Evolutionary conservation across 352 stramenopile genomes (phyloP), one percentile per base, ranked within the genome.

Genomic region (Phytophthora foliorum): DNA sequence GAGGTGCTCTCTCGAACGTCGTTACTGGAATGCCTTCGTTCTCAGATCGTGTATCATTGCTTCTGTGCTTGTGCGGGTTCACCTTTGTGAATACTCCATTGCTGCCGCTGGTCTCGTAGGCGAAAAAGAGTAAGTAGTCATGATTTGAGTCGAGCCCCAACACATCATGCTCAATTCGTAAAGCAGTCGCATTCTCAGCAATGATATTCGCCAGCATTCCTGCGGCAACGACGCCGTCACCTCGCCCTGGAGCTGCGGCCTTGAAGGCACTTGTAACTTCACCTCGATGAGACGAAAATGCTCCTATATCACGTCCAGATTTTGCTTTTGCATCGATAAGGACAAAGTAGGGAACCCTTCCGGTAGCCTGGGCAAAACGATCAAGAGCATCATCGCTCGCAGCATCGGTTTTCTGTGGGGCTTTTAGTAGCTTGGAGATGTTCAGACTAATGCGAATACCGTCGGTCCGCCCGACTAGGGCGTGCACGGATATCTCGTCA

Each of bases 61-160:
- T 61, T 41, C 65, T 67, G 54, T 80, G 58, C 39, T 81, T 86
- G 71, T 90, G 82, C 21, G 84, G 77, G 29, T 94, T 95, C 2
- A 93, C 69, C 7, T 52, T 59, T 1, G 88, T 91, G 57, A 93
- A 93, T 1, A 95, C 81, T 4, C 88, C 86, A 38, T 83, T 68
- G 36, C 86, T 93, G 10, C 52, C 42, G 19, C 77, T 79, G 2
- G 86, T 93, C 48, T 95, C 88, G 50, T 92, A 92, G 2, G 84
- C 81, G 32, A 94, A 91, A 63, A 90, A 95, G 25, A 92, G 71
- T 29, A 78, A 74, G 65, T 95, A 93, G 16, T 63, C 56, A 14
- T 76, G 66, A 24, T 94, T 88, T 1, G 77, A 53, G 2, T 65
- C 39, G 1, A 95, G 63, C 0, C 71, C 62, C n/a, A 69, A 19